Conservation (phyloP, 768 basidiomycete genomes). For the Termitomyces titanicus region DNA sequence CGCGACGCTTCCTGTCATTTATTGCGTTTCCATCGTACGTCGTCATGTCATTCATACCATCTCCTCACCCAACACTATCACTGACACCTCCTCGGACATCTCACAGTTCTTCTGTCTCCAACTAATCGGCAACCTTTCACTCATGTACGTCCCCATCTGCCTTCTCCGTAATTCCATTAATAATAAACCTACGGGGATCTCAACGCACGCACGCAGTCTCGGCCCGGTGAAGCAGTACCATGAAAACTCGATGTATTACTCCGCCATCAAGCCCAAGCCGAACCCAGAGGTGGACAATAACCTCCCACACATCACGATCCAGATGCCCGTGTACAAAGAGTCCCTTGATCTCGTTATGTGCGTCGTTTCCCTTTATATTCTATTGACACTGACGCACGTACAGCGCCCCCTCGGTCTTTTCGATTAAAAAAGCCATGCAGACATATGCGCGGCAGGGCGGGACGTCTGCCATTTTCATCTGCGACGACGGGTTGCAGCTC, state of each 20-base stretch:
- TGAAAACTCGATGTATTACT: slow-evolving; percentile 82
- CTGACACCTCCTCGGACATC: too few species aligned
- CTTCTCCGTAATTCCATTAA: not conserved
- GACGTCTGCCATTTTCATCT: slow-evolving; percentile 76
- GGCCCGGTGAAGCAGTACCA: slow-evolving; percentile 86
- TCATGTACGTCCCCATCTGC: slow-evolving; percentile 35
- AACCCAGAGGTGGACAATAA: slow-evolving; percentile 66
- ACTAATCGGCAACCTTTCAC: slow-evolving; percentile 60
- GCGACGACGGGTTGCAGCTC: slow-evolving; percentile 81
- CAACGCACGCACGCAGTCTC: slow-evolving; percentile 27
- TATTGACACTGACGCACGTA: slow-evolving; percentile 2
- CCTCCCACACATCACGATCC: slow-evolving; percentile 76
- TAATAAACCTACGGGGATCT: not conserved
- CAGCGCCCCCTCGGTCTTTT: slow-evolving; percentile 71
- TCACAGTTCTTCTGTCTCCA: slow-evolving; percentile 74
- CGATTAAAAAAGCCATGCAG: slow-evolving; percentile 81
- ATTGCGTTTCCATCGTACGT: slow-evolving; percentile 72
- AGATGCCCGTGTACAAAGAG: slow-evolving; percentile 89
- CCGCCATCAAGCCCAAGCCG: slow-evolving; percentile 60
- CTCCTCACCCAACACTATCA: not conserved
- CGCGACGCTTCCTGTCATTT: slow-evolving; percentile 64
- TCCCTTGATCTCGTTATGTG: slow-evolving; percentile 71
- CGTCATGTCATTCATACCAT: not conserved
- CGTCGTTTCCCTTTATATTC: slow-evolving; percentile 19
- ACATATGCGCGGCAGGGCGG: slow-evolving; percentile 81